Percentiles rank a stretch among this genome's conserved stretches.
phyloP scores from a whole-genome alignment of 2,329 filamentous ascomycete genomes.

The Diaporthe ampelina region DNA sequence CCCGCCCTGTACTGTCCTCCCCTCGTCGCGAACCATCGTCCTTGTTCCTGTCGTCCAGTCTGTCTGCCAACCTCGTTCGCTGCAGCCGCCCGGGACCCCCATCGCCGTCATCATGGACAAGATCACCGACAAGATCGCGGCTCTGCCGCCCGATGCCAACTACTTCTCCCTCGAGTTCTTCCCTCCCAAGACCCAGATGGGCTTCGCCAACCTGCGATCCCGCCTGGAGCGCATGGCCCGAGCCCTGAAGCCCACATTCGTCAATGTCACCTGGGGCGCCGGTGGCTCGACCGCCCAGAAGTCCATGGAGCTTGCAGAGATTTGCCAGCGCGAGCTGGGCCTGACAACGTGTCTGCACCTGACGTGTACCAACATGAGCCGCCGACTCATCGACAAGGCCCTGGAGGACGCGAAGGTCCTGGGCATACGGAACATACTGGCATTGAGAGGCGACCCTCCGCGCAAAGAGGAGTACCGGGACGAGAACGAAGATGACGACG shows the following conservation, averaged over 20 bases:
- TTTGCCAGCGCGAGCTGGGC: constrained; percentile 92
- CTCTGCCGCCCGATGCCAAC: constrained; percentile 82
- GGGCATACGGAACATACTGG: constrained; percentile 94
- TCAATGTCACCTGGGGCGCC: constrained; percentile 98
- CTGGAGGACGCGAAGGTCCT: constrained; percentile 91
- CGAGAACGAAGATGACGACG: constrained; percentile 70
- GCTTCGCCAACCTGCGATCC: constrained; percentile 92
- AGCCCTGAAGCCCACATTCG: constrained; percentile 90
- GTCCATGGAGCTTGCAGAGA: constrained; percentile 92
- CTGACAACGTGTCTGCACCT: constrained; percentile 96
- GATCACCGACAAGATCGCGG: constrained; percentile 95
- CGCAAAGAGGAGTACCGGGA: constrained; percentile 86
- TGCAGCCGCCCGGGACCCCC: neutral
- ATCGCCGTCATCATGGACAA: constrained; percentile 75
- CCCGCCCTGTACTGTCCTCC: neutral
- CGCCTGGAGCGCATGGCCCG: constrained; percentile 96
- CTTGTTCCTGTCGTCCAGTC: neutral
- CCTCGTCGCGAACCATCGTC: neutral
- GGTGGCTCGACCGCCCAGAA: constrained; percentile 93
- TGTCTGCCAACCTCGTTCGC: neutral
- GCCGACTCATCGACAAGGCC: constrained; percentile 86
- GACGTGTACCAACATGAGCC: constrained; percentile 98
- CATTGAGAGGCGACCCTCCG: constrained; percentile 91
- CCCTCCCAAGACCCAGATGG: constrained; percentile 96
- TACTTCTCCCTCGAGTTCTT: constrained; percentile 99